Evolutionary conservation across 352 stramenopile species (phyloP), one percentile per base, ranked within the genome.

Genomic region (Pythium brachiatum): DNA sequence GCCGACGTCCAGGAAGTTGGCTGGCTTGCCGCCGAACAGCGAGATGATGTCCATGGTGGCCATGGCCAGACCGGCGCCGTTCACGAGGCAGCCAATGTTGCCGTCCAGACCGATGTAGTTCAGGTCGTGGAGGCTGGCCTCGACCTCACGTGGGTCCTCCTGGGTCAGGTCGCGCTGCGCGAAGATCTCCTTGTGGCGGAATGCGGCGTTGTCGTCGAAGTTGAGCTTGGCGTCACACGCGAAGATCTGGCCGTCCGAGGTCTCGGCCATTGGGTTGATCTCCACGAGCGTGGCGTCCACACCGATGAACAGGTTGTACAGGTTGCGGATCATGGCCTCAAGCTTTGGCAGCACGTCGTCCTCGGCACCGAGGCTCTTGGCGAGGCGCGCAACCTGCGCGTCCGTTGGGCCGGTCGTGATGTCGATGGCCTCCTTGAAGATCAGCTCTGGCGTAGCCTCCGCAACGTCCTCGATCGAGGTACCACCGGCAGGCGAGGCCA

Each of bases 31-130:
- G 64, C 97, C 97, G 74, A 98, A 98, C 47, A 99, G 80, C 73
- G 98, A 97, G 81, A 99, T 99, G 73, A 99, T 99, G 75, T 99
- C 97, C 97, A 99, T 99, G 23, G 97, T 99, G 44, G 91, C 88
- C 97, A 99, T 99, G 68, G 97, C 97, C 38, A 99, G 81, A 73
- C 97, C 97, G 29, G 97, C 97, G 60, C 97, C 97, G 79, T 99
- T 99, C 38, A 99, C 97, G 78, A 99, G 98, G 82, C 97, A 99
- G 57, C 97, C 97, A 70, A 99, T 99, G 75, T 97, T 98, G 58
- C 97, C 97, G 70, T 98, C 94, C n/a, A 99, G 83, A 50, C 97
- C 97, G 72, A 99, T 99, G 83, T 99, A 99, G 81, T 99, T 99
- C 27, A 99, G 85, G 84, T 98, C 95, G 70, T 97, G 95, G 64